Evolutionary conservation across 148 eudicot species (phyloP).

Genomic region (Chenopodium formosanum): DNA sequence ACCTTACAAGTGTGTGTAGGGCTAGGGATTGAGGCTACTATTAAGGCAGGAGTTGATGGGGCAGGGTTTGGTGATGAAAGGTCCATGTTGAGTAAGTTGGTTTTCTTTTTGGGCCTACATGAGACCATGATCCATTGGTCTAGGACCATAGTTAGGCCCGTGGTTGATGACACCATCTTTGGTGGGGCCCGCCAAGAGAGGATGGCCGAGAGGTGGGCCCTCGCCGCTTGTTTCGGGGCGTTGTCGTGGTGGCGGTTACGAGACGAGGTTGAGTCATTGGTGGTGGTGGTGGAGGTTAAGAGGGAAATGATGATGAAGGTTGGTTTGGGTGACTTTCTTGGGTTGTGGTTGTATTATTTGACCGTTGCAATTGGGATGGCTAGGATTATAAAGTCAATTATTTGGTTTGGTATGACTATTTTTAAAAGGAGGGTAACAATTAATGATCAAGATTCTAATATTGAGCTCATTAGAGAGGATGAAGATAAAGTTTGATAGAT

Average conservation of each 20-base stretch:
- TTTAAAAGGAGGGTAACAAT: constrained; percentile 24
- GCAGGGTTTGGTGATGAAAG: constrained; percentile 41
- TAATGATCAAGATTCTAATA: constrained; percentile 17
- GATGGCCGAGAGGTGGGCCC: constrained; percentile 56
- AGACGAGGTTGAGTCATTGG: constrained; percentile 74
- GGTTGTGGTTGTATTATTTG: constrained; percentile 83
- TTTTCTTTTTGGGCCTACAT: constrained; percentile 76
- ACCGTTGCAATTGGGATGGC: constrained; percentile 63
- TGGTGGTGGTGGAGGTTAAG: constrained; percentile 58
- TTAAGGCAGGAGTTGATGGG: constrained; percentile 53
- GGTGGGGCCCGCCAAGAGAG: constrained; percentile 47
- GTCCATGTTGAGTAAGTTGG: constrained; percentile 36
- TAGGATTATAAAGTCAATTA: constrained; percentile 46
- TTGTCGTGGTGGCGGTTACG: constrained; percentile 77
- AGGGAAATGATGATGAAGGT: constrained; percentile 43
- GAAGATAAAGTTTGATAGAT: constrained; percentile 37
- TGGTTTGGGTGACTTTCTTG: constrained; percentile 61
- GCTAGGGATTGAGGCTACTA: constrained; percentile 58
- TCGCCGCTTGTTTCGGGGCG: constrained; percentile 52
- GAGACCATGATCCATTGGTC: constrained; percentile 72
- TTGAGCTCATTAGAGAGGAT: constrained; percentile 8
- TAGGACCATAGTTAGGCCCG: constrained; percentile 59
- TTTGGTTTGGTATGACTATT: constrained; percentile 42
- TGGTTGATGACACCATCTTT: constrained; percentile 67
- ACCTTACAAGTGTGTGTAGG: constrained; percentile 57